Percentiles rank a stretch among this genome's conserved stretches.
Evolutionary conservation across 768 basidiomycete species (phyloP).

Genomic region (Serendipita sp.): DNA sequence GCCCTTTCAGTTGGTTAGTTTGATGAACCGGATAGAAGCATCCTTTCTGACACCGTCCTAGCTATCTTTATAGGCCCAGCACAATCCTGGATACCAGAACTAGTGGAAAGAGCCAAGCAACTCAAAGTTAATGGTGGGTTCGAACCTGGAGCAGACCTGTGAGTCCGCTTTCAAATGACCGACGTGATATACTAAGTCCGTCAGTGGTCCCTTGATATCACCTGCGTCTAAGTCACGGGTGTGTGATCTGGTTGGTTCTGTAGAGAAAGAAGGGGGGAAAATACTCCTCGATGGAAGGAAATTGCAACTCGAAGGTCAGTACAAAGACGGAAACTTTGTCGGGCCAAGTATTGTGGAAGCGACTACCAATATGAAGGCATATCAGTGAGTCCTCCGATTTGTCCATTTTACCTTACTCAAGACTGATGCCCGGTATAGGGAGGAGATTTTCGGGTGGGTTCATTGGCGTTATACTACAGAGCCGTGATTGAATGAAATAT

Average conservation of each 20-base stretch:
- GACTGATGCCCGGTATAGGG: conserved; percentile 27
- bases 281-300: conserved; percentile 77
- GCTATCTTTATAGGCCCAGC: conserved; percentile 63
- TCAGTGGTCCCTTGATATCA: conserved; percentile 35
- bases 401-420: not conserved
- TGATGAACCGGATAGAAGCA: not conserved
- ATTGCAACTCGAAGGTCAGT: conserved; percentile 37
- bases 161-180: conserved; percentile 22
- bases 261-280: conserved; percentile 55
- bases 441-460: conserved; percentile 72
- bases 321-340: conserved; percentile 83
- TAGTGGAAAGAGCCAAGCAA: conserved; percentile 63
- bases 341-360: conserved; percentile 85
- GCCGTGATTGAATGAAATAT: too few relatives aligned
- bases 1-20: conserved; percentile 73
- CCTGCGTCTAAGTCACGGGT: conserved; percentile 69
- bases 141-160: conserved; percentile 69
- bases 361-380: conserved; percentile 68
- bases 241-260: conserved; percentile 44
- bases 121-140: conserved; percentile 85
- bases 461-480: too few relatives aligned
- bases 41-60: conserved; percentile 1
- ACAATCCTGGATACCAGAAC: conserved; percentile 63
- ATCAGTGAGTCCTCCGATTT: conserved; percentile 40
- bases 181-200: conserved; percentile 5